Percentiles rank a stretch among this genome's conserved stretches.
These are phyloP conservation scores for Megacollybia platyphylla DNA, from an alignment of 1,284 basidiomycete genomes.

Conservation along the genomic window DNA sequence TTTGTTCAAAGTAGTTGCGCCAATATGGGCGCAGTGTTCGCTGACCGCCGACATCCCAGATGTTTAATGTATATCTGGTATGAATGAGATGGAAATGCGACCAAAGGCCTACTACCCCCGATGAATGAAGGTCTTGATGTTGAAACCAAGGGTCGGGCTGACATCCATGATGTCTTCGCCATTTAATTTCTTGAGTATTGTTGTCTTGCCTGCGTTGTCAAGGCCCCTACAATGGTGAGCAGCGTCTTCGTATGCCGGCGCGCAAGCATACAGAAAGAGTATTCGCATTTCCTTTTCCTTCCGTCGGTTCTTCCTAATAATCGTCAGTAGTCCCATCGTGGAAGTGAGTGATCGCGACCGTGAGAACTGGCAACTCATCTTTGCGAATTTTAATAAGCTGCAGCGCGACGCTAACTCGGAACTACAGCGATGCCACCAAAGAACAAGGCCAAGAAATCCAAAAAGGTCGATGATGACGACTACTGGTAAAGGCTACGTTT, in stretches of 20 bases:
- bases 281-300: conserved; percentile 95
- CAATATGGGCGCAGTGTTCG: conserved; percentile 93
- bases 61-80: conserved; percentile 79
- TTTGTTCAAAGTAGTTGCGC: conserved; percentile 99
- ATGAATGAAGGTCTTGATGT: conserved; percentile 93
- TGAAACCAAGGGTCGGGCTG: conserved; percentile 95
- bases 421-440: conserved; percentile 65
- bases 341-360: not conserved
- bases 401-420: not conserved
- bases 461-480: conserved; percentile 70
- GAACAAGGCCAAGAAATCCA: conserved; percentile 79
- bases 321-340: conserved; percentile 83
- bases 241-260: conserved; percentile 5
- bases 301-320: conserved; percentile 92
- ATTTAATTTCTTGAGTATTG: conserved; percentile 90
- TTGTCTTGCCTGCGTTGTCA: conserved; percentile 98
- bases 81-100: conserved; percentile 6
- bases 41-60: conserved; percentile 99
- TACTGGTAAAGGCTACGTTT: conserved; percentile 49
- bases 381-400: not conserved
- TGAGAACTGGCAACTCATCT: not conserved
- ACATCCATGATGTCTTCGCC: conserved; percentile 81
- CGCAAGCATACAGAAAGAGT: conserved; percentile 68
- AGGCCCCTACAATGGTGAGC: conserved; percentile 57
- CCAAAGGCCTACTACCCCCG: conserved; percentile 51